Evolutionary conservation across 495 filamentous ascomycete species (phyloP).

Genomic region (Penicillium turbatum): DNA sequence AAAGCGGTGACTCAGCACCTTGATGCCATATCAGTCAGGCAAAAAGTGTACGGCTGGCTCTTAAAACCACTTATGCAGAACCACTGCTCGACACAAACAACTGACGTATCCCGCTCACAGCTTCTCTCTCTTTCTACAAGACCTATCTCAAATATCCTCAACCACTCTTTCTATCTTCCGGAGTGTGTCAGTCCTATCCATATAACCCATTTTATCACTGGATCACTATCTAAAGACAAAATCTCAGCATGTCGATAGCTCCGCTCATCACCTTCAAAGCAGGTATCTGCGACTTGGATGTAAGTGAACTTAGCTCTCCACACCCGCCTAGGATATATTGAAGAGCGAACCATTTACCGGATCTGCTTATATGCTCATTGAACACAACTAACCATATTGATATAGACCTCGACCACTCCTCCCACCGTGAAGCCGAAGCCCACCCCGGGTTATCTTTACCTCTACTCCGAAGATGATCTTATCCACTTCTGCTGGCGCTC

Average conservation of each 20-base stretch:
- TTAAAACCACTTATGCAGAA: conserved; percentile 25
- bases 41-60: conserved; percentile 10
- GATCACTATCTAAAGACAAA: neutral
- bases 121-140: conserved; percentile 18
- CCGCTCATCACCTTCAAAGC: conserved; percentile 97
- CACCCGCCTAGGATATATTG: neutral
- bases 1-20: neutral
- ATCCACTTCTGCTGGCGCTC: conserved; percentile 96
- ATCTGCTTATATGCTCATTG: neutral
- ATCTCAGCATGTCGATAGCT: conserved; percentile 62
- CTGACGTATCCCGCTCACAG: conserved; percentile 39
- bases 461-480: conserved; percentile 91
- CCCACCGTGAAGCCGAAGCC: conserved; percentile 63
- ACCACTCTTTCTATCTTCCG: conserved; percentile 7
- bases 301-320: conserved; percentile 42
- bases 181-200: conserved; percentile 8
- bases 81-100: conserved; percentile 27
- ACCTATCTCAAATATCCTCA: conserved; percentile 4
- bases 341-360: neutral
- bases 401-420: conserved; percentile 54
- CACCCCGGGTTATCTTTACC: conserved; percentile 83
- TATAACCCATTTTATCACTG: neutral
- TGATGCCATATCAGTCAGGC: conserved; percentile 14
- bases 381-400: conserved; percentile 11
- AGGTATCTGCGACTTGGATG: conserved; percentile 81